These are phyloP conservation scores for Warburgia ugandensis DNA, from an alignment of 164 flowering plant species.

Conservation along the genomic window DNA sequence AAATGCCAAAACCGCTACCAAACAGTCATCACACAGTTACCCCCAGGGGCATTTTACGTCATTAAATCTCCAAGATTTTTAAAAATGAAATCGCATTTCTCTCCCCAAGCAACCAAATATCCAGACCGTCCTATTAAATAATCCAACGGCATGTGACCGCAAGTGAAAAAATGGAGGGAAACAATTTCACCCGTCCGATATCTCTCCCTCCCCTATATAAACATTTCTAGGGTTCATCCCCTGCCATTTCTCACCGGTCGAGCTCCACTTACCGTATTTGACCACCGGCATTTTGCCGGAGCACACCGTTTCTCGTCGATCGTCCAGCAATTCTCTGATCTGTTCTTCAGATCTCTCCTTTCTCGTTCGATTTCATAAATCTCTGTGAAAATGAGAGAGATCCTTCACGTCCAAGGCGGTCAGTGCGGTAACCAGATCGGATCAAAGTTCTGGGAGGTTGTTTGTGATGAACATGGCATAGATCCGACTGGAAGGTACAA, in stretches of 20 bases:
- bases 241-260: not conserved
- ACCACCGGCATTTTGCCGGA: not conserved
- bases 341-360: not conserved
- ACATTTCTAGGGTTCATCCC: not conserved
- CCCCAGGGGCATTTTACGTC: conserved; percentile 8
- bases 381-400: not conserved
- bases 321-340: not conserved
- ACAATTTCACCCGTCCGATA: conserved; percentile 14
- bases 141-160: conserved; percentile 22
- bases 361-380: not conserved
- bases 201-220: conserved; percentile 2
- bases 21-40: too few species aligned
- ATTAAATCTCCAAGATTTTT: conserved; percentile 1
- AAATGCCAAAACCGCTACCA: too few species aligned
- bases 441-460: conserved; percentile 38
- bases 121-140: conserved; percentile 5
- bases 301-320: not conserved
- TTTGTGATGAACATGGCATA: conserved; percentile 36
- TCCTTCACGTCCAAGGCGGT: conserved; percentile 17
- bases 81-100: conserved; percentile 6
- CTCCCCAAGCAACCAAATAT: not conserved
- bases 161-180: conserved; percentile 24
- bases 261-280: not conserved
- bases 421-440: conserved; percentile 44
- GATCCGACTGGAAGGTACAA: conserved; percentile 36